Percentiles rank a stretch among this genome's conserved stretches.
These are phyloP conservation scores for Cercospora citrullina DNA, from an alignment of 2,329 filamentous ascomycete genomes.

Conservation along the genomic window DNA sequence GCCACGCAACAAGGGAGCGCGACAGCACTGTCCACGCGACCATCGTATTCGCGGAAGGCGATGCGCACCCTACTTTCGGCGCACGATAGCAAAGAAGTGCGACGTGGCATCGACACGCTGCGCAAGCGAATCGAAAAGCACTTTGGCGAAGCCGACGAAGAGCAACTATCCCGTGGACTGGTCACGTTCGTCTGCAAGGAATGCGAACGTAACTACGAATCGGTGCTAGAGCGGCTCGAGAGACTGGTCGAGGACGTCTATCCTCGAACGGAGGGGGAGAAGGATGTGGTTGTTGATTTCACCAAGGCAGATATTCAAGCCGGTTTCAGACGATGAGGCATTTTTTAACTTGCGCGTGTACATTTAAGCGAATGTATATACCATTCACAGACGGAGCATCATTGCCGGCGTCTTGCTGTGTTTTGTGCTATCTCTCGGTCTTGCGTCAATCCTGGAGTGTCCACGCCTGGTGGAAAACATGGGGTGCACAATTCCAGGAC, in stretches of 20 bases:
- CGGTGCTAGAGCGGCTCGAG: constrained; percentile 53
- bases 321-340: constrained; percentile 34
- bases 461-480: background rate
- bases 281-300: constrained; percentile 46
- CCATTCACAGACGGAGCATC: background rate
- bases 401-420: background rate
- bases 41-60: constrained; percentile 76
- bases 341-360: background rate
- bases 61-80: constrained; percentile 83
- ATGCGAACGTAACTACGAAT: constrained; percentile 59
- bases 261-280: constrained; percentile 40
- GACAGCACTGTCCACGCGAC: constrained; percentile 69
- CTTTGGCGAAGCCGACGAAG: constrained; percentile 85
- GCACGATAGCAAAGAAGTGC: constrained; percentile 81
- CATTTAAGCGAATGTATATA: background rate
- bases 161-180: constrained; percentile 60
- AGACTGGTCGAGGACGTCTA: constrained; percentile 48
- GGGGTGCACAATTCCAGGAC: background rate
- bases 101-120: constrained; percentile 75
- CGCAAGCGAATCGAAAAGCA: constrained; percentile 95
- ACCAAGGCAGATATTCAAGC: constrained; percentile 39
- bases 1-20: constrained; percentile 53
- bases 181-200: constrained; percentile 61
- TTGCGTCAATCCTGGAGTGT: background rate
- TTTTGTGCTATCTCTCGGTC: background rate